Evolutionary conservation across 176 grass and related monocot genomes (phyloP).

Genomic region (Paspalum notatum): DNA sequence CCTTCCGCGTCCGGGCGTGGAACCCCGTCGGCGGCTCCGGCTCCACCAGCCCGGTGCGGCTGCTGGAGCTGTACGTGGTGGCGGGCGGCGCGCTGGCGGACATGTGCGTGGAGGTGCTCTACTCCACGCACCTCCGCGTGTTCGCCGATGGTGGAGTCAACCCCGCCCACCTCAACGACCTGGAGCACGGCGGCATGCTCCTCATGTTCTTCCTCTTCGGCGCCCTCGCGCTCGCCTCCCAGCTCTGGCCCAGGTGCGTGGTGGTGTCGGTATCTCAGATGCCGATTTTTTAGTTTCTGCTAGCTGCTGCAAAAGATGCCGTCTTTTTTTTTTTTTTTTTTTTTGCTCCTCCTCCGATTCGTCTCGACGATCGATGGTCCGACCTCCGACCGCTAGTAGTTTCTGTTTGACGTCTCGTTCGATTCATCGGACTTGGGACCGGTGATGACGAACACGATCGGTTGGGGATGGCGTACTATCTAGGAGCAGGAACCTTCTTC

Average conservation of each 20-base stretch:
- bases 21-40: conserved; percentile 43
- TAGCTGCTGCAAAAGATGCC: too few species aligned
- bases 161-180: conserved; percentile 85
- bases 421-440: too few species aligned
- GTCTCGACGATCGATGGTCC: too few species aligned
- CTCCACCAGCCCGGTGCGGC: conserved; percentile 8
- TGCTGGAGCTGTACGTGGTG: conserved; percentile 80
- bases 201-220: conserved; percentile 98
- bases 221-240: conserved; percentile 58
- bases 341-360: too few species aligned
- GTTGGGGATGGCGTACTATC: too few species aligned
- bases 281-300: too few species aligned
- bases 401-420: too few species aligned
- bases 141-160: conserved; percentile 65
- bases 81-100: conserved; percentile 75
- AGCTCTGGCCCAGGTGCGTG: conserved; percentile 63
- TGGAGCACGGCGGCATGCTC: conserved; percentile 94
- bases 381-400: too few species aligned
- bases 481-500: too few species aligned
- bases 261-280: too few species aligned
- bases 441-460: too few species aligned
- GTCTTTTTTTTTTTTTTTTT: too few species aligned
- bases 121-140: conserved; percentile 75
- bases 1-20: conserved; percentile 77
- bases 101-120: conserved; percentile 94